Base-by-base conservation (phyloP, 2,329 filamentous ascomycete genomes). In the Pseudovirgaria hyperparasitica region DNA sequence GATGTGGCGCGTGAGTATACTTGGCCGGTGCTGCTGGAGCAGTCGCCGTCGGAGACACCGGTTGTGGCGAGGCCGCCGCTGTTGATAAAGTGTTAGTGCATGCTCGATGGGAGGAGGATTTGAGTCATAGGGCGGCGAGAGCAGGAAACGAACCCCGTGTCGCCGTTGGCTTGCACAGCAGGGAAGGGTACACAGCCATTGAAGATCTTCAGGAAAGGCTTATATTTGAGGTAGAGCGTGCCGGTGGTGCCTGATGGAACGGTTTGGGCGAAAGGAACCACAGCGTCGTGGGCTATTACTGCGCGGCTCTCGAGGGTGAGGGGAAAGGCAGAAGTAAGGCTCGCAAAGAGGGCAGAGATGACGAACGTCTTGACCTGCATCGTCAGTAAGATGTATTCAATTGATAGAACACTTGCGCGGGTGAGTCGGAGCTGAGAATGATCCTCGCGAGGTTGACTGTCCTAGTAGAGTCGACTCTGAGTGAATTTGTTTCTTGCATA, bases 151-250 rank as follows among this genome's bases (percentile, higher is more conserved):
- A 45, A 73, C 70, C 61, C 57, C 10, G 65, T 73, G 37, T 76
- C 59, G 3, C 72, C 72, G 0, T 52, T 46, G 1, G 58, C 58
- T 34, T 76, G 65, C 2, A 76, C 71, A 2, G 65, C 71, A 0
- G 71, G 70, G 41, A 72, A 76, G 0, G 71, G 69, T 6, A 75
- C 70, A 34, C 72, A 76, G 23, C 72, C 71, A 38, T 68, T 67
- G 11, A 60, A 57, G 5, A 74, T 63, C 8, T 69, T 39, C 5
- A 73, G 55, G 28, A 55, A 59, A 0, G 69, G 70, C 48, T 74
- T 62, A 48, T 70, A 74, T 28, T 64, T 63, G 22, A 65, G 43
- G 36, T 69, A 68, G 14, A 70, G 43, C 3, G 53, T 42, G 9
- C 70, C 70, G 0, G 49, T 42, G 2, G 50, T 50, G 5, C 55